phyloP scores from a whole-genome alignment of 2,329 filamentous ascomycete species.

The Colletotrichum filicis region DNA sequence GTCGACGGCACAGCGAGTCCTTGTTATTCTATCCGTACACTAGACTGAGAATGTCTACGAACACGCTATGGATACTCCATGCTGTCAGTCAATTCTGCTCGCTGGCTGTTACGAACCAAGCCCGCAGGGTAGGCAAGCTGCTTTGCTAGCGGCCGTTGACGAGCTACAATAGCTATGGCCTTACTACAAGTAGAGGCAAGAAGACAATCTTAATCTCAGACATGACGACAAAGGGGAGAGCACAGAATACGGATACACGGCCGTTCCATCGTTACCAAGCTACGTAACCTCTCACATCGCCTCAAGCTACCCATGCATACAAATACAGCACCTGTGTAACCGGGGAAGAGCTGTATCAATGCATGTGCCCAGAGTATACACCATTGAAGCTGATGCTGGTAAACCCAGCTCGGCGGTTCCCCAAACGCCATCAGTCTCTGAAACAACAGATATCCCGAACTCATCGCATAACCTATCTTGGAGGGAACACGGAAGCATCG shows the following conservation, averaged over 20 bases:
- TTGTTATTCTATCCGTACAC: not conserved
- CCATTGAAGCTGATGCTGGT: not conserved
- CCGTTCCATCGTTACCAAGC: too few relatives aligned
- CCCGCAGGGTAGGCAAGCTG: not conserved
- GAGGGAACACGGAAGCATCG: not conserved
- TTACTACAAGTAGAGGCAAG: too few relatives aligned
- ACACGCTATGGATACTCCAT: too few relatives aligned
- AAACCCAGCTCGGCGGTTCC: not conserved
- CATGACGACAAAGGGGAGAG: not conserved
- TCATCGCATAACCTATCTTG: not conserved
- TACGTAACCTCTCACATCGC: not conserved
- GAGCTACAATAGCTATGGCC: not conserved
- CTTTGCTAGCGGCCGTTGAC: not conserved
- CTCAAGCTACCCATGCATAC: not conserved
- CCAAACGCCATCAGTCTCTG: not conserved
- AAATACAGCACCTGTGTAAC: not conserved
- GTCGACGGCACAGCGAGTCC: slow-evolving; percentile 3
- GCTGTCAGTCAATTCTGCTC: not conserved
- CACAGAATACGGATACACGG: not conserved
- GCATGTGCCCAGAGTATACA: not conserved
- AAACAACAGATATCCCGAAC: not conserved
- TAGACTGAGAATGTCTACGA: not conserved
- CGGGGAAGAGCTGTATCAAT: slow-evolving; percentile 6
- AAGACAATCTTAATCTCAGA: not conserved
- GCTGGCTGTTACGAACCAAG: not conserved